Conservation (phyloP, 1,284 basidiomycete species). For the Phylloporus sp. region DNA sequence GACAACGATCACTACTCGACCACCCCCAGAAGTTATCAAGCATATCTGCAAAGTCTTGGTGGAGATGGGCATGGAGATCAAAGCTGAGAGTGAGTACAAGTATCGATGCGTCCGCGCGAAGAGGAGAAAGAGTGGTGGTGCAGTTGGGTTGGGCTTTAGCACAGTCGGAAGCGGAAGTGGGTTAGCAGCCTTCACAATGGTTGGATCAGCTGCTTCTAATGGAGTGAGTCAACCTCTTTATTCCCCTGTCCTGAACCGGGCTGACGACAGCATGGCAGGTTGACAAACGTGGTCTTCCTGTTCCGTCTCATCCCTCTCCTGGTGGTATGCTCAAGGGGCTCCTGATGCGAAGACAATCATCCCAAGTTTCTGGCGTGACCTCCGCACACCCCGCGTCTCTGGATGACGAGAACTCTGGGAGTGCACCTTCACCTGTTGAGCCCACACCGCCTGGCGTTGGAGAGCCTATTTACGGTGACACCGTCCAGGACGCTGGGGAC, state of each 20-base stretch:
- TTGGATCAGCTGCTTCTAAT: constrained; percentile 78
- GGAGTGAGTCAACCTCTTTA: constrained; percentile 56
- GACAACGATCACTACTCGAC: constrained; percentile 84
- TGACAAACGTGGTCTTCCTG: constrained; percentile 81
- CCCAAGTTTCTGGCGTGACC: constrained; percentile 59
- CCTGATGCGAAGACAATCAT: constrained; percentile 86
- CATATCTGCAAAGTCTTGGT: constrained; percentile 82
- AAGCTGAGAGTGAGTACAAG: constrained; percentile 88
- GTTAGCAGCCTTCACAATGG: constrained; percentile 76
- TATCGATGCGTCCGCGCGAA: constrained; percentile 80
- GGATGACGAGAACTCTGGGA: constrained; percentile 43
- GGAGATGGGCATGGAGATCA: constrained; percentile 91
- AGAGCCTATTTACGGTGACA: constrained; percentile 80
- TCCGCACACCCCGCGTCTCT: constrained; percentile 42
- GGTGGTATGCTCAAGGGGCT: constrained; percentile 84
- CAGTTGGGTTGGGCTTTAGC: constrained; percentile 47
- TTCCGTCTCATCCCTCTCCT: constrained; percentile 72
- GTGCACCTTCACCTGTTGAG: constrained; percentile 31
- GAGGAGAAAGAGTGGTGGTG: constrained; percentile 57
- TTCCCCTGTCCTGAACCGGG: neutral
- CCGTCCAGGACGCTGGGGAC: constrained; percentile 80
- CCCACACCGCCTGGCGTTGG: constrained; percentile 36
- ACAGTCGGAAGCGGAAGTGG: constrained; percentile 46
- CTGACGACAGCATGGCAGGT: constrained; percentile 50
- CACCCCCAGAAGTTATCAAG: constrained; percentile 87